Base-by-base conservation (phyloP, 768 basidiomycete species). In the Cystofilobasidium ferigula region DNA sequence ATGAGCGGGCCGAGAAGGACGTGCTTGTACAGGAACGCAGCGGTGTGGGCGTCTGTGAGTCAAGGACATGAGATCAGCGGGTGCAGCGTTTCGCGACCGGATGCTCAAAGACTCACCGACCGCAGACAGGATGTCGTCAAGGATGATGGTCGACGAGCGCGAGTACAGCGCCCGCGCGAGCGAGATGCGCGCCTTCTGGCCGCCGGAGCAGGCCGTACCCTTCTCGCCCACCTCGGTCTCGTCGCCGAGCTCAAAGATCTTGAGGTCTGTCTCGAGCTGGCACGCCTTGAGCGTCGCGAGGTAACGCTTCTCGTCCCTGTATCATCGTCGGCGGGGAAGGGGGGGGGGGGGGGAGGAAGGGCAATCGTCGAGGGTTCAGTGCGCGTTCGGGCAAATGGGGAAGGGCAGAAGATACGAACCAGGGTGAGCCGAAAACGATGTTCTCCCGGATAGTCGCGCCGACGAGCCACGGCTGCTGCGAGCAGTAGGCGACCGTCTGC, bases 31-130 rank as follows among this genome's bases (percentile, higher is more conserved):
- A 98, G 82, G 77, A 87, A 86, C 68, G 85, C 83, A 0, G 90
- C 86, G 0, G 89, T 92, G 70, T 85, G 84, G 1, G 84, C 89
- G 71, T 95, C 92, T n/a, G n/a, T n/a, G n/a, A n/a, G n/a, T n/a
- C n/a, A 57, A 95, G 91, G 14, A 74, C 75, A 57, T 69, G 71
- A 32, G 28, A 28, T 22, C 20, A 34, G 26, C 5, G 2, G 24
- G n/a, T n/a, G n/a, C n/a, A n/a, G n/a, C n/a, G n/a, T n/a, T n/a
- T n/a, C n/a, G n/a, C n/a, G n/a, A n/a, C n/a, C n/a, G n/a, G n/a
- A n/a, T n/a, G n/a, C n/a, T n/a, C n/a, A n/a, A n/a, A n/a, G n/a
- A n/a, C n/a, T n/a, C n/a, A n/a, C n/a, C n/a, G 30, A 54, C 51
- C 16, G 57, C 38, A 8, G 35, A 57, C 1, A 57, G 57, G 22